Base-by-base conservation (phyloP, 352 stramenopile species). In the Phytophthora tentaculata region DNA sequence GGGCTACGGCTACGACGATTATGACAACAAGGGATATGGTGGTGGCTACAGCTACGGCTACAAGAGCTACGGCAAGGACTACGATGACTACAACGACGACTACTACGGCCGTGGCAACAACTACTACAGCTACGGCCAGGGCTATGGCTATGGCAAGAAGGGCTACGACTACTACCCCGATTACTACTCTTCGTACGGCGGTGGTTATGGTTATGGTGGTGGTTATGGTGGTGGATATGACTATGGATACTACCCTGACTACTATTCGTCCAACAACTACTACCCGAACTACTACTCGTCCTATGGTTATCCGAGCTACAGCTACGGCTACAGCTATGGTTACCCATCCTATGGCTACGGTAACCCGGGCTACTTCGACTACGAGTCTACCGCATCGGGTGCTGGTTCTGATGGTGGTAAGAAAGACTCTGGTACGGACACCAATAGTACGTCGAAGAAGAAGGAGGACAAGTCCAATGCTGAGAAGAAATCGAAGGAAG, bases 261-360 rank as follows among this genome's bases (percentile, higher is more conserved):
- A n/a, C n/a, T n/a, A n/a, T n/a, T n/a, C n/a, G n/a, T n/a, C n/a
- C n/a, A n/a, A n/a, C n/a, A n/a, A n/a, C n/a, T n/a, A n/a, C n/a
- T n/a, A n/a, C n/a, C n/a, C n/a, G n/a, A n/a, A n/a, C n/a, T 55
- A 55, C 48, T 55, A 55, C 48, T 37, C 48, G 48, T 55, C 48
- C 3, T 55, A 41, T 16, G 24, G 48, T 26, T 39, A 55, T 28
- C 24, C 48, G 13, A 41, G 23, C 24, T 55, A 55, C 24, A 37
- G 48, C 24, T 41, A 22, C 23, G 23, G 24, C 48, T 39, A 53
- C 14, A 5, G 47, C 23, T 32, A 32, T n/a, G 20, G 45, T 7
- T 55, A 55, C 26, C 16, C 5, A n/a, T n/a, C n/a, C n/a, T n/a
- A n/a, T 3, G 5, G 6, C 16, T 55, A 55, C 26, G 17, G 26